Conservation (phyloP, 148 eudicot genomes). For the Amaranthus hypochondriacus region DNA sequence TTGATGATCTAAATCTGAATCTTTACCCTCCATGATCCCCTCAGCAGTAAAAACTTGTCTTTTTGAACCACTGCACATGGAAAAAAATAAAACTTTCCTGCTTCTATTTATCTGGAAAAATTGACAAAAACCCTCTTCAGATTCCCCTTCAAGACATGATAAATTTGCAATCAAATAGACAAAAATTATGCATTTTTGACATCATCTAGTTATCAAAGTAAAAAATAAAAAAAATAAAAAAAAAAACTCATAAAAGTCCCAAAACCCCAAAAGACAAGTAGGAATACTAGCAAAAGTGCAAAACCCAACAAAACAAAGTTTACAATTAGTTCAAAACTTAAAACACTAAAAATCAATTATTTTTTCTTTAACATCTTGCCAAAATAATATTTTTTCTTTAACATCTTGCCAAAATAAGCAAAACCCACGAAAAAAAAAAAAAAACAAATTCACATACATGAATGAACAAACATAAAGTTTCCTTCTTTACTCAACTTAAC, state of each 20-base stretch:
- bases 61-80: slow-evolving; percentile 56
- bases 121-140: slow-evolving; percentile 27
- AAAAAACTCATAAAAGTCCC: background rate
- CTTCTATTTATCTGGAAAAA: slow-evolving; percentile 20
- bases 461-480: too few relatives aligned
- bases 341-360: too few relatives aligned
- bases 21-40: slow-evolving; percentile 38
- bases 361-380: background rate
- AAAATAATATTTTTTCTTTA: too few relatives aligned
- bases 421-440: background rate
- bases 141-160: slow-evolving; percentile 16
- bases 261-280: background rate
- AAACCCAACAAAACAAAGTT: background rate
- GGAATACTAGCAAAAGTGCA: background rate
- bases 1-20: background rate
- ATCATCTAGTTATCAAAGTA: slow-evolving; percentile 3
- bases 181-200: background rate
- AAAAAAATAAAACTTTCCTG: slow-evolving; percentile 5
- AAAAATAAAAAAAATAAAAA: slow-evolving; percentile 7
- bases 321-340: background rate
- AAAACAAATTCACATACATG: too few relatives aligned
- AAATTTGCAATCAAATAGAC: slow-evolving; percentile 18
- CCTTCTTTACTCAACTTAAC: background rate
- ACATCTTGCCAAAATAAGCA: background rate
- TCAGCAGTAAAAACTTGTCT: slow-evolving; percentile 25